These are phyloP conservation scores for Castanea sativa DNA, from an alignment of 306 rosid genomes.

Conservation along the genomic window DNA sequence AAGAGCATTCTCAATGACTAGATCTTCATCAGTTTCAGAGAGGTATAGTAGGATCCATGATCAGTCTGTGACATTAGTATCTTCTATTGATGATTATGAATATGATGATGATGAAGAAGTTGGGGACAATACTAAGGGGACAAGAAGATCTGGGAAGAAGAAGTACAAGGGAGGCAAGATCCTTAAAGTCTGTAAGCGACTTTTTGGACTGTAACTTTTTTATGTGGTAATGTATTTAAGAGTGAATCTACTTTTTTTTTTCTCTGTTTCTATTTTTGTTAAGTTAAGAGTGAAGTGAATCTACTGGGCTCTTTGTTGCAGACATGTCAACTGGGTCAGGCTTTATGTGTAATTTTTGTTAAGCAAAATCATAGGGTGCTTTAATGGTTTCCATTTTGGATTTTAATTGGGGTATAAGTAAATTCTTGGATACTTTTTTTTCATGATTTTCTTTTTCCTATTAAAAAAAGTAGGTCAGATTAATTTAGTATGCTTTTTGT, in stretches of 20 bases:
- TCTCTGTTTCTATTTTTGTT: no score
- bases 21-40: slow-evolving; percentile 79
- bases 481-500: no score
- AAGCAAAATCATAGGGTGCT: no score
- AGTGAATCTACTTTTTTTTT: neutral
- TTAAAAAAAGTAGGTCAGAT: no score
- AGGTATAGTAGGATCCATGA: slow-evolving; percentile 78
- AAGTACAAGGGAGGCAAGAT: slow-evolving; percentile 46
- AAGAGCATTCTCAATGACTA: slow-evolving; percentile 61
- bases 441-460: no score
- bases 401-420: no score
- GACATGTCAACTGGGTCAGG: no score
- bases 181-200: slow-evolving; percentile 68
- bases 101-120: neutral
- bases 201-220: slow-evolving; percentile 40
- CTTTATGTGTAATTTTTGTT: no score
- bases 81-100: slow-evolving; percentile 27
- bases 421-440: no score
- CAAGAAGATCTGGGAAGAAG: slow-evolving; percentile 26
- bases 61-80: slow-evolving; percentile 36
- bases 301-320: no score
- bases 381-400: no score
- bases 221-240: neutral
- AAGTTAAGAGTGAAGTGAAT: no score
- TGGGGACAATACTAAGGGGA: neutral